phyloP scores from a whole-genome alignment of 345 rosid species.

The Syzygium aqueum region DNA sequence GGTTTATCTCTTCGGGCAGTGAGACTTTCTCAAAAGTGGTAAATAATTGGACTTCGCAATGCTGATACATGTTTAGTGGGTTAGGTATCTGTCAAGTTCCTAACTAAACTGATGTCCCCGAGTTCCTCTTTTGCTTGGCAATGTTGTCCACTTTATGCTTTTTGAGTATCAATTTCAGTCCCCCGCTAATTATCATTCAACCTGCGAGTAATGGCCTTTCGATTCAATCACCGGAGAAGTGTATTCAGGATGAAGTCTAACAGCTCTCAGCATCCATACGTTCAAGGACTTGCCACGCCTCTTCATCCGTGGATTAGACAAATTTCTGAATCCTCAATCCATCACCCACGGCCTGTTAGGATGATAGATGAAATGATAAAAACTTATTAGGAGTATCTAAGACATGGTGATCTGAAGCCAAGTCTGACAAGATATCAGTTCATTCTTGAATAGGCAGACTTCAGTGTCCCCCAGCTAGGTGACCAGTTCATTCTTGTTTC shows the following conservation, averaged over 20 bases:
- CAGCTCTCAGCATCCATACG: conserved; percentile 67
- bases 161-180: neutral
- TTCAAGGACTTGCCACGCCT: conserved; percentile 71
- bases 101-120: neutral
- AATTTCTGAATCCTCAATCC: conserved; percentile 64
- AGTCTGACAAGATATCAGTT: neutral
- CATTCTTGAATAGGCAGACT: neutral
- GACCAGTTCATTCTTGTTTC: neutral
- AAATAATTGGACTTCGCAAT: neutral
- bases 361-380: neutral
- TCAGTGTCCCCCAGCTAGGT: neutral
- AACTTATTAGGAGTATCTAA: neutral
- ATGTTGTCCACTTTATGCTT: neutral
- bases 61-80: neutral
- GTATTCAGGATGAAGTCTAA: neutral
- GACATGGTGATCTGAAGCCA: neutral
- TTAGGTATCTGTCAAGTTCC: neutral
- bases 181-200: neutral
- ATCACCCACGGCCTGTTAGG: conserved; percentile 50
- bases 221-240: neutral
- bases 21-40: neutral
- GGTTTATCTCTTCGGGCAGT: neutral
- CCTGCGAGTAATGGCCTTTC: neutral
- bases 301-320: conserved; percentile 82
- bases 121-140: neutral